These are phyloP conservation scores for Teunomyces aglyptinius DNA, from an alignment of 805 yeast genomes.

Conservation along the genomic window DNA sequence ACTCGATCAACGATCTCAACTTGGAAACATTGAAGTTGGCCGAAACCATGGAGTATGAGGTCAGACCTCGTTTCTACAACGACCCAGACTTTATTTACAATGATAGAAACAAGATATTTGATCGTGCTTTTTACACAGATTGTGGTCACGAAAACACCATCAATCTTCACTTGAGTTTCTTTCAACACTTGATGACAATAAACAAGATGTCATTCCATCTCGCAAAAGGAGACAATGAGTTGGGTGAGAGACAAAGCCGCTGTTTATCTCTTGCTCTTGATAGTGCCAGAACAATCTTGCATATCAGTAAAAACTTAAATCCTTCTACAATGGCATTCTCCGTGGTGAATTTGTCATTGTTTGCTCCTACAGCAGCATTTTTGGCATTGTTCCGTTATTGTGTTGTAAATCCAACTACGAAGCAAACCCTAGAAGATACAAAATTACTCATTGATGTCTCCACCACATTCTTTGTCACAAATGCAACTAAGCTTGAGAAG, in stretches of 20 bases:
- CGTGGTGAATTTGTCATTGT: conserved; percentile 29
- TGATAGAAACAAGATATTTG: background rate
- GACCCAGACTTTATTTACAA: background rate
- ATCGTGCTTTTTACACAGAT: background rate
- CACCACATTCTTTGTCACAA: conserved; percentile 14
- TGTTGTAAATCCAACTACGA: conserved; percentile 26
- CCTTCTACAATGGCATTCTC: conserved; percentile 12
- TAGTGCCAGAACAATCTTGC: conserved; percentile 27
- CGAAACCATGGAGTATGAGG: conserved; percentile 15
- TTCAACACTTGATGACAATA: conserved; percentile 24
- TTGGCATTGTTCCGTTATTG: conserved; percentile 12
- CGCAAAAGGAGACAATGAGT: conserved; percentile 8
- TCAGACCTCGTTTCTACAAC: conserved; percentile 19
- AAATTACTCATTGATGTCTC: conserved; percentile 25
- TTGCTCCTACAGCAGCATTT: conserved; percentile 31
- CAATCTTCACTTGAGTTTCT: conserved; percentile 22
- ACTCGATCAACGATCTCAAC: conserved; percentile 13
- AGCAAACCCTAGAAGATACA: conserved; percentile 26
- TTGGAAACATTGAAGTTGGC: conserved; percentile 19
- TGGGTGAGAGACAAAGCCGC: conserved; percentile 12
- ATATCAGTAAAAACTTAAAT: conserved; percentile 13
- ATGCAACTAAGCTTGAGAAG: background rate
- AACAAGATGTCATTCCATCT: conserved; percentile 27
- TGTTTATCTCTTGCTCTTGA: conserved; percentile 20
- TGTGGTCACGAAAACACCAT: conserved; percentile 1